Percentiles rank a stretch among this genome's conserved stretches.
These are phyloP conservation scores for Penicillium sp. DNA, from an alignment of 2,329 filamentous ascomycete species.

Conservation along the genomic window DNA sequence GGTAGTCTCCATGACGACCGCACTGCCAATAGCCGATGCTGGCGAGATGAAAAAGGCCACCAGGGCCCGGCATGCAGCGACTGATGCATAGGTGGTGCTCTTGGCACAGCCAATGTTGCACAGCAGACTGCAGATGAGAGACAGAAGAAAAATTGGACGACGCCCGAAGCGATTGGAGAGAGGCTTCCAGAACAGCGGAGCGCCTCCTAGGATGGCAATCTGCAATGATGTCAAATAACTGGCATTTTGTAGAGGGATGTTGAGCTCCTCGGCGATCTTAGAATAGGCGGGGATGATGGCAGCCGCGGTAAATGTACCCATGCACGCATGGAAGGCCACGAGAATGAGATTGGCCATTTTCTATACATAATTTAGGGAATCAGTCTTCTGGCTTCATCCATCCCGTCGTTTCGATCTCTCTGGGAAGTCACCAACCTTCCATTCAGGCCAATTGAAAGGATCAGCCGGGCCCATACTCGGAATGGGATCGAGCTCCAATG, in stretches of 20 bases:
- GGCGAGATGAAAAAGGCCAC: conserved; percentile 57
- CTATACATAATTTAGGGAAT: conserved; percentile 29
- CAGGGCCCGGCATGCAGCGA: conserved; percentile 53
- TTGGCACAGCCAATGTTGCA: conserved; percentile 57
- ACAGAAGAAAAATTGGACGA: conserved; percentile 55
- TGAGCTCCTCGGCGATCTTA: conserved; percentile 52
- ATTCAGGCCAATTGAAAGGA: conserved; percentile 57
- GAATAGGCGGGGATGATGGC: conserved; percentile 57
- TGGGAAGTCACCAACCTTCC: conserved; percentile 43
- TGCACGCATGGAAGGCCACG: conserved; percentile 58
- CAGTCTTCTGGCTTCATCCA: conserved; percentile 5
- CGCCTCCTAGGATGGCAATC: conserved; percentile 54
- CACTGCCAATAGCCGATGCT: conserved; percentile 55
- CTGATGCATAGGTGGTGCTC: conserved; percentile 49
- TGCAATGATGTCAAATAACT: conserved; percentile 57
- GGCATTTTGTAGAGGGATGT: conserved; percentile 46
- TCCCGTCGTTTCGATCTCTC: neutral
- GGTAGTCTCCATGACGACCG: conserved; percentile 57
- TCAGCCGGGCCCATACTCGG: conserved; percentile 52
- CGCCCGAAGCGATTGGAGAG: conserved; percentile 55
- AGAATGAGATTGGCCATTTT: conserved; percentile 56
- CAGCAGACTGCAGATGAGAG: conserved; percentile 49
- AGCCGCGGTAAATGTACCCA: conserved; percentile 57
- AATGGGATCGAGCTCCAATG: conserved; percentile 54
- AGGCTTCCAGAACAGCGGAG: conserved; percentile 57